Base-by-base conservation (phyloP, 345 rosid species). In the Hibiscus tridactylites region DNA sequence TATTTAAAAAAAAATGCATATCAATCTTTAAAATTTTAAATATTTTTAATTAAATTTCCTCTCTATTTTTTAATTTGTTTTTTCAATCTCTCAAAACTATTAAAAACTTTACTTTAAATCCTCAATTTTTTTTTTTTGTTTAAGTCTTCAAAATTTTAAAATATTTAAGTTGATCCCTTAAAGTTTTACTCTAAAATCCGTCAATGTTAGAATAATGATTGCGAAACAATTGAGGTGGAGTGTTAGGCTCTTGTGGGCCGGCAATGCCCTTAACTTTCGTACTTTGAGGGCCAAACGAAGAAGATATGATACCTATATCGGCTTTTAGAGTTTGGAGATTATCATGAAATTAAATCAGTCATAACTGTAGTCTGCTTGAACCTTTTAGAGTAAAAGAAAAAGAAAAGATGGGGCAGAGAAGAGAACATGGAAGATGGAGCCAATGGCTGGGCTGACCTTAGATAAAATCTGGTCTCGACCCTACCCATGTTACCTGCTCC, bases 291-390 rank as follows among this genome's bases (percentile, higher is more conserved):
- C 58, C 71, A 8, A 64, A 28, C 29, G 42, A 66, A 47, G 39
- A 58, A 58, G 61, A 58, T 58, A 28, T 66, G 71, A 66, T 47
- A 47, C 19, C 71, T 3, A 24, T 19, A 49, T 28, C 57, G 4
- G 58, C 71, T 66, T 66, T 66, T 47, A 50, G 53, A 64, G 68
- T 64, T 37, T 46, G 70, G 39, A 28, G 57, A 66, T 26, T 47
- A 13, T 21, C 31, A 3, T 26, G 10, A 24, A 66, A 47, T 3
- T 47, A 13, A 46, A 19, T 54, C 24, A 15, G 17, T 39, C 70
- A 12, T 17, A 19, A 54, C 3, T 15, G 21, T 16, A 49, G 24
- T 44, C 52, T 9, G 68, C 57, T 28, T n/a, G 3, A 67, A 67
- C 71, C 24, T 49, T 67, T 47, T 49, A 6, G 42, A 42, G 16